Conservation (phyloP, 2,329 filamentous ascomycete genomes). For the Cadophora sp. region DNA sequence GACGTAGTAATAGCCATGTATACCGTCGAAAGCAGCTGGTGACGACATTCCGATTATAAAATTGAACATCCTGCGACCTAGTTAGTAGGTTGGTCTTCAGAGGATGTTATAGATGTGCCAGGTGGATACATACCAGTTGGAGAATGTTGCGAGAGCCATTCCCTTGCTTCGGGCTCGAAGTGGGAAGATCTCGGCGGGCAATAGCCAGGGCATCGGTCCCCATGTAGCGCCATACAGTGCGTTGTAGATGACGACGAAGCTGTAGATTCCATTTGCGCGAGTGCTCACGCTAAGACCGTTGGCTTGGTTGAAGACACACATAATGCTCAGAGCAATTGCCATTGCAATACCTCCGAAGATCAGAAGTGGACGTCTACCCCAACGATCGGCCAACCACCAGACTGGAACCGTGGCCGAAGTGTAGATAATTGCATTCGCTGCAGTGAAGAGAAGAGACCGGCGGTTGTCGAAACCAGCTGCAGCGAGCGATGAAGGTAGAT, state of each 20-base stretch:
- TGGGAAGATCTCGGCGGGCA: slow-evolving; percentile 47
- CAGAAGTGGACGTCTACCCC: slow-evolving; percentile 50
- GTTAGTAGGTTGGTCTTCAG: no score
- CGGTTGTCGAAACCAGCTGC: slow-evolving; percentile 48
- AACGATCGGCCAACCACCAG: slow-evolving; percentile 50
- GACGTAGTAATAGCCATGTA: no score
- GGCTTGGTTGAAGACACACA: slow-evolving; percentile 49
- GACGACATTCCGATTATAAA: no score
- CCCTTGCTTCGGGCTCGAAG: slow-evolving; percentile 50
- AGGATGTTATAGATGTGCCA: no score
- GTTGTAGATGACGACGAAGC: slow-evolving; percentile 50
- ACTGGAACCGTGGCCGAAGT: slow-evolving; percentile 49
- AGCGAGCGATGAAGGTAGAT: slow-evolving; percentile 48
- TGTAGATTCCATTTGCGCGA: slow-evolving; percentile 48
- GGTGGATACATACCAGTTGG: slow-evolving; percentile 44
- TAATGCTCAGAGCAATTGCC: slow-evolving; percentile 46
- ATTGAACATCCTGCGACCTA: no score
- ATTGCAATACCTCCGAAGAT: slow-evolving; percentile 44
- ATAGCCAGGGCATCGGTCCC: slow-evolving; percentile 51
- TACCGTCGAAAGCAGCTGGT: no score
- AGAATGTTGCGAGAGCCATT: slow-evolving; percentile 49
- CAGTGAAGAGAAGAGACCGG: slow-evolving; percentile 46
- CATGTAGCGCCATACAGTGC: slow-evolving; percentile 49
- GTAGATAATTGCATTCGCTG: slow-evolving; percentile 50
- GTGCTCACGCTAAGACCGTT: slow-evolving; percentile 39